A percentile compares a stretch with the other conserved stretches of the same genome.
Conservation (phyloP, 2,329 filamentous ascomycete species). For the Claviceps spartinae region DNA sequence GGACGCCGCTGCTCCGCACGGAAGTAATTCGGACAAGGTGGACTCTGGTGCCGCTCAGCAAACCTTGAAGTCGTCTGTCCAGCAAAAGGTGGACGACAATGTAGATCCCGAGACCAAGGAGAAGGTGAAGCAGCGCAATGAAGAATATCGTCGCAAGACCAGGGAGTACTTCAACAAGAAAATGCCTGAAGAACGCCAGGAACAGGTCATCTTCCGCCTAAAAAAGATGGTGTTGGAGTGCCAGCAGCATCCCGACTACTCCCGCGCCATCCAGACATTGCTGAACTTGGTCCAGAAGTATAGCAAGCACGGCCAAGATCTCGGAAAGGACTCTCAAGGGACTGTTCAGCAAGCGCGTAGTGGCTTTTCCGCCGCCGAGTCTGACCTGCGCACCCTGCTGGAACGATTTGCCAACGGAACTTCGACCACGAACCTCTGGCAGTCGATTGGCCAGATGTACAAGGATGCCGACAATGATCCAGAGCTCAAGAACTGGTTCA, state of each 20-base stretch:
- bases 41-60: slow-evolving; percentile 26
- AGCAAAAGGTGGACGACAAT: slow-evolving; percentile 47
- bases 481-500: slow-evolving; percentile 85
- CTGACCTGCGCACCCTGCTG: slow-evolving; percentile 66
- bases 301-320: slow-evolving; percentile 53
- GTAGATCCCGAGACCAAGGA: slow-evolving; percentile 51
- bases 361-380: slow-evolving; percentile 57
- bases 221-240: slow-evolving; percentile 98
- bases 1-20: slow-evolving; percentile 36
- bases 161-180: slow-evolving; percentile 73
- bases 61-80: slow-evolving; percentile 28
- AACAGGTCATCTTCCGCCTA: slow-evolving; percentile 80
- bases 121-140: slow-evolving; percentile 28
- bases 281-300: slow-evolving; percentile 78
- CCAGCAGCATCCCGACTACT: slow-evolving; percentile 88
- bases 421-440: slow-evolving; percentile 74
- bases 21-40: slow-evolving; percentile 33
- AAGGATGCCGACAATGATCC: slow-evolving; percentile 72
- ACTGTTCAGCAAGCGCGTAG: slow-evolving; percentile 61
- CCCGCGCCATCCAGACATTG: slow-evolving; percentile 79
- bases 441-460: slow-evolving; percentile 76
- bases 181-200: slow-evolving; percentile 82
- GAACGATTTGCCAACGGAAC: slow-evolving; percentile 95
- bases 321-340: slow-evolving; percentile 51
- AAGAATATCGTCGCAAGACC: slow-evolving; percentile 34